Base-by-base conservation (phyloP, 345 rosid genomes). In the Salix exigua region DNA sequence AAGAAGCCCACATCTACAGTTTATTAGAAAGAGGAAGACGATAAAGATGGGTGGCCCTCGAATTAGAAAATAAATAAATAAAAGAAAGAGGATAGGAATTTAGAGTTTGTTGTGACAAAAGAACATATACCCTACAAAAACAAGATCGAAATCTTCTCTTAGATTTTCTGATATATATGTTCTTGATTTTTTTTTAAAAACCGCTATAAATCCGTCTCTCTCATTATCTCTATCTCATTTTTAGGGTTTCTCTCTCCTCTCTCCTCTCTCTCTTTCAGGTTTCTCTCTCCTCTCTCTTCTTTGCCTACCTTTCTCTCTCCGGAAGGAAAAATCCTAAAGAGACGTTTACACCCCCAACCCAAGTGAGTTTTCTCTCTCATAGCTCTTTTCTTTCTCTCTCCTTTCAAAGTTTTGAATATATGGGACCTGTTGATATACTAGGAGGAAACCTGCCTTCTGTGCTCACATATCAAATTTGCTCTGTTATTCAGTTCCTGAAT, bases 341-440 rank as follows among this genome's bases (percentile, higher is more conserved):
- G 87, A 86, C 90, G 95, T 92, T 91, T 87, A 77, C 91, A 84
- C 83, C 85, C 85, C 91, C 84, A 87, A 87, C 85, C 91, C 84
- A 87, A 87, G 98, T 94, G 91, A 91, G 97, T 89, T 92, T 84
- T 91, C 92, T 89, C 96, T 92, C 91, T 87, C 94, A 87, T 86
- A 86, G 69, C 81, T 80, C 85, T 82, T 68, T 62, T 58, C 35
- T 71, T 50, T 42, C 85, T 73, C 79, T 88, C 82, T 87, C 80
- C 78, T 82, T 86, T 87, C 79, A 70, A 77, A 78, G 73, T 53
- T 89, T 93, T 90, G 88, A 85, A 88, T 89, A 85, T 84, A 83
- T 85, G 88, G 88, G 90, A 76, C 83, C 85, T 80, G 81, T 9
- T 40, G 44, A 40, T 40, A 40, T 10, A 12, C 44, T 81, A 86